A percentile compares a stretch with the other conserved stretches of the same genome.
Evolutionary conservation across 2,329 filamentous ascomycete species (phyloP).

Genomic region (Colletotrichum aenigma): DNA sequence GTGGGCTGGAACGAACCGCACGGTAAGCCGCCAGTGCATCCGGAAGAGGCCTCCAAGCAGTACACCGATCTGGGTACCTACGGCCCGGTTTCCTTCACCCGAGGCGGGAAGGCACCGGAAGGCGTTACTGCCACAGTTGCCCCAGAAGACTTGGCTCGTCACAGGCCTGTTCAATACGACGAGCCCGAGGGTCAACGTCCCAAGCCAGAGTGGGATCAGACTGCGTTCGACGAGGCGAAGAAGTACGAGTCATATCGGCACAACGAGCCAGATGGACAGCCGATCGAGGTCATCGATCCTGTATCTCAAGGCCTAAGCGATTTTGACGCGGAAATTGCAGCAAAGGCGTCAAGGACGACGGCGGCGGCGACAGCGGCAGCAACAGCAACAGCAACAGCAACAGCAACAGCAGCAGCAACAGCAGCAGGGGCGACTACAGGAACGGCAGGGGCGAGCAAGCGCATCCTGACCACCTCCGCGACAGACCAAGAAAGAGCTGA

Average conservation of each 20-base stretch:
- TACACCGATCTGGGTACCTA: slow-evolving; percentile 41
- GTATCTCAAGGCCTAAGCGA: slow-evolving; percentile 39
- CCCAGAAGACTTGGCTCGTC: slow-evolving; percentile 10
- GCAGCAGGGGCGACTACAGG: neutral
- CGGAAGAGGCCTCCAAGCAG: slow-evolving; percentile 40
- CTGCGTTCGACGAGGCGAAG: slow-evolving; percentile 38
- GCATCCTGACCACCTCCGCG: neutral
- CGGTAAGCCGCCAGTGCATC: slow-evolving; percentile 19
- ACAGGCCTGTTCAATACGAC: slow-evolving; percentile 9
- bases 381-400: neutral
- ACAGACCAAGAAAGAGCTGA: slow-evolving; percentile 23
- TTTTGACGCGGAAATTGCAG: slow-evolving; percentile 42
- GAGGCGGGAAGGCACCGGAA: slow-evolving; percentile 21
- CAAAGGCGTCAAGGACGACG: slow-evolving; percentile 28
- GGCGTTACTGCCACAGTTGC: neutral
- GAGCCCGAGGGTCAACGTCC: slow-evolving; percentile 26
- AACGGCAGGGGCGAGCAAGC: neutral
- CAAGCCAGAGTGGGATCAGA: slow-evolving; percentile 37
- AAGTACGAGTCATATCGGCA: slow-evolving; percentile 40
- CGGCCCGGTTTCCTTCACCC: slow-evolving; percentile 23
- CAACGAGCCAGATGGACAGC: slow-evolving; percentile 37
- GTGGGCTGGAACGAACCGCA: slow-evolving; percentile 26
- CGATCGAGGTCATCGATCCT: slow-evolving; percentile 31
- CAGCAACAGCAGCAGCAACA: neutral
- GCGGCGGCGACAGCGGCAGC: neutral